A percentile compares a stretch with the other conserved stretches of the same genome.
phyloP scores from a whole-genome alignment of 2,329 filamentous ascomycete genomes.

The Alternaria postmessia region DNA sequence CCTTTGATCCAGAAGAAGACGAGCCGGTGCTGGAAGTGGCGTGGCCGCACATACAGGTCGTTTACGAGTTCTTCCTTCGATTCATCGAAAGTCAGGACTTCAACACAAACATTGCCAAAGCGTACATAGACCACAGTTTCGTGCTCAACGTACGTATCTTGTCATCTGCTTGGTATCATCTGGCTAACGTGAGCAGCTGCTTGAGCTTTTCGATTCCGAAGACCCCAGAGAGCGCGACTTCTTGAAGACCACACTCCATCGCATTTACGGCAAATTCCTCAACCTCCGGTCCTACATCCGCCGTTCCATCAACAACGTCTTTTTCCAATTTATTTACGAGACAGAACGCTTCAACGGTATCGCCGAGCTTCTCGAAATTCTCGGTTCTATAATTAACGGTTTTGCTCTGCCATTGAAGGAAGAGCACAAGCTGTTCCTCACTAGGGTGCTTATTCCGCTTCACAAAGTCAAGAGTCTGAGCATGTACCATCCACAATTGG shows the following conservation, averaged over 20 bases:
- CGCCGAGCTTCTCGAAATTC: constrained; percentile 92
- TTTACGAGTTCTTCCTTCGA: constrained; percentile 98
- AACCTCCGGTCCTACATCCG: constrained; percentile 97
- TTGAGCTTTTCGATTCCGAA: constrained; percentile 99
- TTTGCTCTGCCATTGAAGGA: constrained; percentile 97
- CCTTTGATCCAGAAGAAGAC: constrained; percentile 98
- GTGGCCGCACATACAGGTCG: constrained; percentile 99
- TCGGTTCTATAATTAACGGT: constrained; percentile 98
- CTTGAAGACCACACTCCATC: constrained; percentile 94
- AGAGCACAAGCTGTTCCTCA: constrained; percentile 98
- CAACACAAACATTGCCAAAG: constrained; percentile 99
- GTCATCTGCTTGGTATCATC: not conserved
- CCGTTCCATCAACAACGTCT: constrained; percentile 99
- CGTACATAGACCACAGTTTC: constrained; percentile 98
- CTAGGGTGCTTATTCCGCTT: constrained; percentile 86
- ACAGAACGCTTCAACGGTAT: constrained; percentile 99
- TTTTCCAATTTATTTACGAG: constrained; percentile 99
- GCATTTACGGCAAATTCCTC: constrained; percentile 98
- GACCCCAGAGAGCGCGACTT: constrained; percentile 97
- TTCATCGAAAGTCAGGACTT: constrained; percentile 99
- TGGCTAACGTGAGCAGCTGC: constrained; percentile 63
- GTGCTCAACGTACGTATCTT: constrained; percentile 72
- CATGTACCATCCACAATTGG: constrained; percentile 99
- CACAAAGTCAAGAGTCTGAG: constrained; percentile 99
- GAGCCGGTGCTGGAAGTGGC: constrained; percentile 97